These are phyloP conservation scores for Neurospora sublineolata DNA, from an alignment of 495 filamentous ascomycete species.

Conservation along the genomic window DNA sequence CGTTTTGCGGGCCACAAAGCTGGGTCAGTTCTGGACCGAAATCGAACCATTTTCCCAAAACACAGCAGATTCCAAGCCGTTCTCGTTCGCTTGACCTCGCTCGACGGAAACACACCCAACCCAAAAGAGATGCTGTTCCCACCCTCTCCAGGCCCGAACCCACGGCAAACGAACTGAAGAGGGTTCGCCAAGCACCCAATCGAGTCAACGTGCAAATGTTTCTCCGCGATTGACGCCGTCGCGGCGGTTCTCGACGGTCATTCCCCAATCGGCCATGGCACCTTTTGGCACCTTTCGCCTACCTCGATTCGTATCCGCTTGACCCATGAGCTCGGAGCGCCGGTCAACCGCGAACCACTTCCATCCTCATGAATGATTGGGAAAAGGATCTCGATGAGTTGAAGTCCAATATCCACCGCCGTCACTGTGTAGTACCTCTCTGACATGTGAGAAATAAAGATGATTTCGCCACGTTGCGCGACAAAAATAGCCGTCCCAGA, in stretches of 20 bases:
- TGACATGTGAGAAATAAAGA: neutral
- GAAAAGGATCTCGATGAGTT: neutral
- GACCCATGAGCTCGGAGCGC: neutral
- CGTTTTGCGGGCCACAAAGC: constrained; percentile 12
- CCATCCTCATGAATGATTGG: neutral
- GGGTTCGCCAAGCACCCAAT: neutral
- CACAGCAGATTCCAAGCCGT: neutral
- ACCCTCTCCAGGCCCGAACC: neutral
- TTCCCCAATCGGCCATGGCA: neutral
- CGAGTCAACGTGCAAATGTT: neutral
- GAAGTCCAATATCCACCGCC: neutral
- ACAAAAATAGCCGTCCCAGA: neutral
- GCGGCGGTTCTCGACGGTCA: neutral
- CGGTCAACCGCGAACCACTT: neutral
- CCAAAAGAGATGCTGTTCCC: neutral
- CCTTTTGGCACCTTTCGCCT: neutral
- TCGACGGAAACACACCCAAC: neutral
- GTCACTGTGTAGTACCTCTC: neutral
- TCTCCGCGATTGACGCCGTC: neutral
- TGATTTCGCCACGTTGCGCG: neutral
- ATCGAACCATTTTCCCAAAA: neutral
- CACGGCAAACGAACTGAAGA: neutral
- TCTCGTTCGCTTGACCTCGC: neutral
- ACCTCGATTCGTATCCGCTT: neutral
- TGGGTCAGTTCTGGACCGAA: constrained; percentile 5